A percentile compares a stretch with the other conserved stretches of the same genome.
These are phyloP conservation scores for Citrus inodora DNA, from an alignment of 345 rosid species.

Conservation along the genomic window DNA sequence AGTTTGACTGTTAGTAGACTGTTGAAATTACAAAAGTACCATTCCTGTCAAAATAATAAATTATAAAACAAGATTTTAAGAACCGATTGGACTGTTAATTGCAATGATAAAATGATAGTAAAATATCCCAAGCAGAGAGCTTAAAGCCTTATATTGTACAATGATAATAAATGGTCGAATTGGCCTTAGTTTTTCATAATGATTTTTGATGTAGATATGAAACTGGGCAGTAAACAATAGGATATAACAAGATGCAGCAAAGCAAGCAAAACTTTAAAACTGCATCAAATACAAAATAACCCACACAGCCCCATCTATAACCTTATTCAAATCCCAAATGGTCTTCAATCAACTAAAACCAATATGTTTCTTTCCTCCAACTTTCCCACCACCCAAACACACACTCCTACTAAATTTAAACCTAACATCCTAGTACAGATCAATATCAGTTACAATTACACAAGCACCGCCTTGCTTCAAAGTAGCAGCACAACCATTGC, in stretches of 20 bases:
- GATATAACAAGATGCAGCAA: constrained; percentile 7
- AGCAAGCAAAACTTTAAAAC: neutral
- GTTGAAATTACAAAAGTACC: too few relatives aligned
- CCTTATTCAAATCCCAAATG: constrained; percentile 23
- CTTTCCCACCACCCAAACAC: constrained; percentile 14
- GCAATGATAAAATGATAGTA: too few relatives aligned
- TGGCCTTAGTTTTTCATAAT: too few relatives aligned
- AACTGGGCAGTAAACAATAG: neutral
- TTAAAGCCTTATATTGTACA: too few relatives aligned
- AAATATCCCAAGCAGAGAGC: too few relatives aligned
- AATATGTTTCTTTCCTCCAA: neutral
- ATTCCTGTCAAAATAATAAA: too few relatives aligned
- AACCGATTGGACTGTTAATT: too few relatives aligned
- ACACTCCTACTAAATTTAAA: constrained; percentile 21
- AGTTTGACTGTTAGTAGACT: too few relatives aligned
- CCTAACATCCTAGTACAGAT: constrained; percentile 32
- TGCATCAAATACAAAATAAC: constrained; percentile 12
- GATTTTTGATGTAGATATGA: too few relatives aligned
- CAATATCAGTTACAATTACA: constrained; percentile 82
- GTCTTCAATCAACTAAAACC: neutral
- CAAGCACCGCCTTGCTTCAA: constrained; percentile 88
- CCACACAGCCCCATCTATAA: constrained; percentile 34
- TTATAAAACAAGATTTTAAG: too few relatives aligned
- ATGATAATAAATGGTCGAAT: too few relatives aligned
- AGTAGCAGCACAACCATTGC: constrained; percentile 94